Percentiles rank a stretch among this genome's conserved stretches.
Conservation (phyloP, 2,329 filamentous ascomycete genomes). For the Tympanopsis confertula region DNA sequence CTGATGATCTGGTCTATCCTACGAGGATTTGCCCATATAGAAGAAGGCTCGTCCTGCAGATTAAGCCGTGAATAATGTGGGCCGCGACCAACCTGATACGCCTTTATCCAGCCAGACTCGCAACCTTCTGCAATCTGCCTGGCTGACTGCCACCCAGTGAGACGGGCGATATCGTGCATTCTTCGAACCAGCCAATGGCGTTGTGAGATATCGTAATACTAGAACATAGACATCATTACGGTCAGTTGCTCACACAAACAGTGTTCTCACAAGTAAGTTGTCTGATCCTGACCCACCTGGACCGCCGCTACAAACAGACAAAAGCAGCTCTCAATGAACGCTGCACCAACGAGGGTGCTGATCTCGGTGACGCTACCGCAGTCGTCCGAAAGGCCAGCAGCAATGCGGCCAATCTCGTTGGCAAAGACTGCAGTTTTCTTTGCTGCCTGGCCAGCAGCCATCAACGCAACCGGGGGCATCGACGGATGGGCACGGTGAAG, state of each 20-base stretch:
- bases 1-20: constrained; percentile 38
- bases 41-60: constrained; percentile 20
- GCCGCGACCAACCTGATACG: constrained; percentile 61
- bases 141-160: constrained; percentile 82
- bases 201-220: constrained; percentile 63
- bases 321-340: constrained; percentile 72
- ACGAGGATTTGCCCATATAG: constrained; percentile 35
- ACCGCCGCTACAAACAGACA: constrained; percentile 79
- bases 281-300: constrained; percentile 31
- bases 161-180: constrained; percentile 61
- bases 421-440: constrained; percentile 60
- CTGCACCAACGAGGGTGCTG: constrained; percentile 67
- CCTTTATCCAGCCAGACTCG: constrained; percentile 72
- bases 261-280: neutral
- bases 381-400: constrained; percentile 56
- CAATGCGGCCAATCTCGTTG: constrained; percentile 67
- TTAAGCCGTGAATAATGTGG: constrained; percentile 54
- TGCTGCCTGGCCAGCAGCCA: constrained; percentile 71
- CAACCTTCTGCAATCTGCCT: constrained; percentile 72
- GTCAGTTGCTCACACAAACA: neutral
- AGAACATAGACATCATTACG: constrained; percentile 8
- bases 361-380: constrained; percentile 42
- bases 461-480: constrained; percentile 85
- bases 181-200: constrained; percentile 67
- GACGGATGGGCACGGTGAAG: constrained; percentile 72